Evolutionary conservation across 441 rosid genomes (phyloP).

Genomic region (Flueggea neowawraea): DNA sequence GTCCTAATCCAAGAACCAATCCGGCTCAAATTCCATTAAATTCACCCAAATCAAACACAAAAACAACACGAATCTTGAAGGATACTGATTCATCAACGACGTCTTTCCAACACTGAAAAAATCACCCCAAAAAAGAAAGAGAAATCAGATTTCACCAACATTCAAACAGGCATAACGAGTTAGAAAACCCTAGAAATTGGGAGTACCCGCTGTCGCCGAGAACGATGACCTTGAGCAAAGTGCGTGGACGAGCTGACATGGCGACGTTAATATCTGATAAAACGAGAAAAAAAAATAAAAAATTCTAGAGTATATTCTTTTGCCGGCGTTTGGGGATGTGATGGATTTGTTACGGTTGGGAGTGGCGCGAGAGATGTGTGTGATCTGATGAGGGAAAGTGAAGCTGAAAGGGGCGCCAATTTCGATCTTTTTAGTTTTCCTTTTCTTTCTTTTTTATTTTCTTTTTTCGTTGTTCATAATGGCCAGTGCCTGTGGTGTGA

Average conservation of each 20-base stretch:
- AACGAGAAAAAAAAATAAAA: too few species aligned
- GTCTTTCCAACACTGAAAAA: slow-evolving; percentile 94
- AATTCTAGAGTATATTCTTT: too few species aligned
- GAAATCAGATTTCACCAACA: neutral
- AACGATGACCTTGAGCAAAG: slow-evolving; percentile 93
- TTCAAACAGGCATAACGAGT: neutral
- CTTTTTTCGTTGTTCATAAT: too few species aligned
- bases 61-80: slow-evolving; percentile 16
- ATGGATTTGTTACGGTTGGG: too few species aligned
- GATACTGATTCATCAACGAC: slow-evolving; percentile 99
- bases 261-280: neutral
- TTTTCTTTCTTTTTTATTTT: too few species aligned
- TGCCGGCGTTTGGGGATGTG: too few species aligned
- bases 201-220: slow-evolving; percentile 96
- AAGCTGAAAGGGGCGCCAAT: too few species aligned
- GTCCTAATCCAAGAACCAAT: neutral
- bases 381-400: too few species aligned
- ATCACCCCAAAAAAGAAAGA: neutral
- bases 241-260: slow-evolving; percentile 75
- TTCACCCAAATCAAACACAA: neutral
- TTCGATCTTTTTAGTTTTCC: too few species aligned
- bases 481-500: too few species aligned
- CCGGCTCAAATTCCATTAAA: too few species aligned
- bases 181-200: slow-evolving; percentile 22
- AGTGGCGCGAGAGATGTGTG: too few species aligned